phyloP scores from a whole-genome alignment of 2,329 filamentous ascomycete species.

The Magnaporthiopsis incrustans region DNA sequence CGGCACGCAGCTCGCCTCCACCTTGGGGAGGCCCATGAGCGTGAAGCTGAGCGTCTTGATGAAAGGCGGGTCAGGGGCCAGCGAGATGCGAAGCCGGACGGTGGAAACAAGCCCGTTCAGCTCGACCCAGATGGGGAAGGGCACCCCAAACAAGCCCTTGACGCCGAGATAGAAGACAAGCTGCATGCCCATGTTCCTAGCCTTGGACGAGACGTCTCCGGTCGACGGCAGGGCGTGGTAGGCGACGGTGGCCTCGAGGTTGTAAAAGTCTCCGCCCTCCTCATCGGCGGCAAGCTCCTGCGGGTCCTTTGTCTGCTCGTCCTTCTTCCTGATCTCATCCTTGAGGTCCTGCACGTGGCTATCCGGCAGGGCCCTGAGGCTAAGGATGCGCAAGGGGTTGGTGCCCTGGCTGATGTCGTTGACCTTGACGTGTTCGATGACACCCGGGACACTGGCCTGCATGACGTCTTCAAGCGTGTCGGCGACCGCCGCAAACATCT shows the following conservation, averaged over 20 bases:
- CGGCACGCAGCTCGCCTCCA: conserved; percentile 81
- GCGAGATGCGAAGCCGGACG: conserved; percentile 70
- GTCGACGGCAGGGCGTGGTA: conserved; percentile 79
- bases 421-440: conserved; percentile 92
- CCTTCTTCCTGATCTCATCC: conserved; percentile 68
- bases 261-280: conserved; percentile 87
- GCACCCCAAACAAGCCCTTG: conserved; percentile 81
- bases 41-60: conserved; percentile 88
- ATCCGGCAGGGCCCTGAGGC: conserved; percentile 78
- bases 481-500: conserved; percentile 88
- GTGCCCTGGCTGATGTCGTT: conserved; percentile 91
- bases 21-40: conserved; percentile 86
- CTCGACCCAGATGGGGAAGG: conserved; percentile 82
- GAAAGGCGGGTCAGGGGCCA: conserved; percentile 87
- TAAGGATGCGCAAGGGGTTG: conserved; percentile 83
- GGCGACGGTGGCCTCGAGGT: conserved; percentile 81
- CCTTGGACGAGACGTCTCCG: conserved; percentile 66
- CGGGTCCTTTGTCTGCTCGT: conserved; percentile 73
- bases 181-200: conserved; percentile 95
- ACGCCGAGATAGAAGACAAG: conserved; percentile 89
- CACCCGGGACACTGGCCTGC: conserved; percentile 84
- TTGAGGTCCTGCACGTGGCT: conserved; percentile 74
- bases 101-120: conserved; percentile 87
- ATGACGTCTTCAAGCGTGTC: conserved; percentile 94
- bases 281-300: conserved; percentile 84